Percentiles rank a stretch among this genome's conserved stretches.
phyloP scores from a whole-genome alignment of 495 filamentous ascomycete species.

The Coniosporium apollinis region DNA sequence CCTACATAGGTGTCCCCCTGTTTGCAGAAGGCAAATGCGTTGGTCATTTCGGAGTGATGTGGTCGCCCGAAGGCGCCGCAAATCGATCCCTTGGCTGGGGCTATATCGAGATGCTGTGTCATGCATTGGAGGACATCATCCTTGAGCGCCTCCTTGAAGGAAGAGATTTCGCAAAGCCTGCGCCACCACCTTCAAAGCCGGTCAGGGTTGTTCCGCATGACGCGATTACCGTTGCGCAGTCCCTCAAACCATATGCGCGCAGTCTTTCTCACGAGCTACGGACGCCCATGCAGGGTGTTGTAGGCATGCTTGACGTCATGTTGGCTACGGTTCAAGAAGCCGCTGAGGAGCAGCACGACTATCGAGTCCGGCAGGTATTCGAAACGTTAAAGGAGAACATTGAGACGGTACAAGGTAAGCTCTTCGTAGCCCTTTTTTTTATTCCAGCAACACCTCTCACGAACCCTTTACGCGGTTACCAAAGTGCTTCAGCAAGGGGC shows the following conservation, averaged over 20 bases:
- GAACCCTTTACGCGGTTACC: too few species aligned
- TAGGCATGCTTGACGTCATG: constrained; percentile 79
- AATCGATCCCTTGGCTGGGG: constrained; percentile 46
- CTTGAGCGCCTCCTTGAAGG: constrained; percentile 40
- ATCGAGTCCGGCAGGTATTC: constrained; percentile 37
- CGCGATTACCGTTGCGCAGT: constrained; percentile 39
- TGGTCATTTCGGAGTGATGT: constrained; percentile 62
- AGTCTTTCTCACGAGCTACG: constrained; percentile 66
- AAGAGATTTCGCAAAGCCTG: constrained; percentile 19
- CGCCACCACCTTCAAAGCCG: constrained; percentile 6
- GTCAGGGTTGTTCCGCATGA: constrained; percentile 32
- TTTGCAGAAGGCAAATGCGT: constrained; percentile 54
- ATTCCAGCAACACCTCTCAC: too few species aligned
- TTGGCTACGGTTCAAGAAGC: constrained; percentile 61
- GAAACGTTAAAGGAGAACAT: constrained; percentile 53
- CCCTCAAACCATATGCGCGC: constrained; percentile 60
- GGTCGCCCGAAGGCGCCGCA: constrained; percentile 44
- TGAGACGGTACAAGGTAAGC: constrained; percentile 53
- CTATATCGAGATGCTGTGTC: constrained; percentile 55
- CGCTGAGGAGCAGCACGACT: constrained; percentile 35
- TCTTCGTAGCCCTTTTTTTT: too few species aligned
- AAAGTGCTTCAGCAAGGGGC: too few species aligned
- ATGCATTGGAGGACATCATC: constrained; percentile 61
- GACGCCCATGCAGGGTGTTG: constrained; percentile 74
- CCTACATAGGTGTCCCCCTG: constrained; percentile 56